These are phyloP conservation scores for Neohortaea acidophila DNA, from an alignment of 495 filamentous ascomycete species.

Conservation along the genomic window DNA sequence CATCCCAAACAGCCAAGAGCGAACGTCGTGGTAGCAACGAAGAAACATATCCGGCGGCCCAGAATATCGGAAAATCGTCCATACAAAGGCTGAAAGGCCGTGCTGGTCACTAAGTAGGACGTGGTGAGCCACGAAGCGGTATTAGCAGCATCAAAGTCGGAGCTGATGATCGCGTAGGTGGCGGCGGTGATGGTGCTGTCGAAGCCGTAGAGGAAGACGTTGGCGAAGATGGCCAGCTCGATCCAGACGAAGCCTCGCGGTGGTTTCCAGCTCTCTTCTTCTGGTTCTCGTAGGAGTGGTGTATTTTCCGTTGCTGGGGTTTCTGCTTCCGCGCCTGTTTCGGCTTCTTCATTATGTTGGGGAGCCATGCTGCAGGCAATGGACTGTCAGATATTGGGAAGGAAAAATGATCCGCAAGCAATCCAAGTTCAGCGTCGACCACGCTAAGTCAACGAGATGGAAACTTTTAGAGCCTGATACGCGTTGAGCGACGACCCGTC, in stretches of 20 bases:
- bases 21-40: not conserved
- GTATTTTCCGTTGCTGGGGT: not conserved
- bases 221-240: constrained; percentile 2
- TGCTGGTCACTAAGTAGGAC: not conserved
- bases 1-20: constrained; percentile 1
- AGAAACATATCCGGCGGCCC: not conserved
- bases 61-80: not conserved
- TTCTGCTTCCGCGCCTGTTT: not conserved
- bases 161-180: constrained; percentile 1
- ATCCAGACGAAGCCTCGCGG: constrained; percentile 1
- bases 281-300: not conserved
- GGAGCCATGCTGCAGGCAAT: not conserved
- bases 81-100: constrained; percentile 1
- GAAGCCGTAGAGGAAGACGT: constrained; percentile 1
- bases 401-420: not conserved
- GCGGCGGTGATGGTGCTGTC: constrained; percentile 2
- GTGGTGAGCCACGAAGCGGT: constrained; percentile 1
- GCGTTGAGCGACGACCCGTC: no score
- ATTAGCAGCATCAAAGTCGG: constrained; percentile 1
- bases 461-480: no score
- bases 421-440: not conserved
- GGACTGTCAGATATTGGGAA: not conserved
- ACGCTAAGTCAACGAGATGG: not conserved
- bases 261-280: constrained; percentile 1
- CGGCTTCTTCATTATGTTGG: not conserved